Conservation (phyloP, 768 basidiomycete genomes). For the Kwoniella shandongensis region DNA sequence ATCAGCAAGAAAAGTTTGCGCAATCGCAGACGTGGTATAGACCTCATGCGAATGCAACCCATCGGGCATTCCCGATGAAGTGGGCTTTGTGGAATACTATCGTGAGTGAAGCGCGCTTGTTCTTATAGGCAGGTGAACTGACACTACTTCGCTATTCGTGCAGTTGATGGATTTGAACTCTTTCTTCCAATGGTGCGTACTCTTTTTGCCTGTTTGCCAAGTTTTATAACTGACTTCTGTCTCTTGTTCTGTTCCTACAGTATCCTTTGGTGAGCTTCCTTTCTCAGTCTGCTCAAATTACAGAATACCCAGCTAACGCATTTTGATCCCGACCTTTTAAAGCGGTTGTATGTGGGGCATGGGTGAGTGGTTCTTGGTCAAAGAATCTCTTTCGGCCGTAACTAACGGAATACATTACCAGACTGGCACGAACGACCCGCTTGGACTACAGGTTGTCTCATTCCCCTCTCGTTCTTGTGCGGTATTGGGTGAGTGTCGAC, state of each 20-base stretch:
- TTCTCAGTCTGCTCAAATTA: too few relatives aligned
- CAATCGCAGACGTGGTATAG: conserved; percentile 71
- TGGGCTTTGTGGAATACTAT: conserved; percentile 70
- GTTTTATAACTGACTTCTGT: not conserved
- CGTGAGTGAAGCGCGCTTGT: conserved; percentile 16
- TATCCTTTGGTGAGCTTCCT: conserved; percentile 54
- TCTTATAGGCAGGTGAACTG: not conserved
- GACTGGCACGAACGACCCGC: conserved; percentile 51
- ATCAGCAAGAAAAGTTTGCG: conserved; percentile 52
- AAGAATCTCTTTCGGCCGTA: not conserved
- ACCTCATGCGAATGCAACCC: conserved; percentile 79
- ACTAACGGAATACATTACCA: conserved; percentile 1
- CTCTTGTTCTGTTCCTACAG: too few relatives aligned
- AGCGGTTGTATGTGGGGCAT: conserved; percentile 78
- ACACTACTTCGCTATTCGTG: not conserved
- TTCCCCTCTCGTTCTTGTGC: conserved; percentile 71
- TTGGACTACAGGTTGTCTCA: conserved; percentile 61
- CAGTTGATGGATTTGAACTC: conserved; percentile 62
- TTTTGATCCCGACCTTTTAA: conserved; percentile 49
- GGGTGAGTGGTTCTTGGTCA: conserved; percentile 39
- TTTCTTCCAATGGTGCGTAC: conserved; percentile 65
- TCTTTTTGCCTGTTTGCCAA: not conserved
- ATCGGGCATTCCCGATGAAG: conserved; percentile 52
- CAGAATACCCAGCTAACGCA: too few relatives aligned
- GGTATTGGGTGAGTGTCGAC: conserved; percentile 62